A percentile compares a stretch with the other conserved stretches of the same genome.
Evolutionary conservation across 2,329 filamentous ascomycete genomes (phyloP).

Genomic region (Aspergillus sp.): DNA sequence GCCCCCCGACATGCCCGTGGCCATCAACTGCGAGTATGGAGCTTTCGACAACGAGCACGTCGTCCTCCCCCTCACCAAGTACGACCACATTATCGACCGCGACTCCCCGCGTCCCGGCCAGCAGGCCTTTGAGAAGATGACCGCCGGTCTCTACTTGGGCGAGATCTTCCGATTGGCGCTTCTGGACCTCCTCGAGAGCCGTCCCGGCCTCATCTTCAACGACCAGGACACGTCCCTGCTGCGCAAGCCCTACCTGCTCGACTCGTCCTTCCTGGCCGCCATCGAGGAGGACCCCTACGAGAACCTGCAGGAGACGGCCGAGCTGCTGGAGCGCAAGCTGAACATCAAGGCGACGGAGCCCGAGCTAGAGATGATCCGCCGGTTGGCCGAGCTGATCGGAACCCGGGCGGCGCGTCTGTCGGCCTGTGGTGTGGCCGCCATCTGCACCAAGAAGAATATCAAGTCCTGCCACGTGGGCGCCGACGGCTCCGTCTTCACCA

Average conservation of each 20-base stretch:
- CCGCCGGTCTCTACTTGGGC: constrained; percentile 88
- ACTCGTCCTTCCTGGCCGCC: constrained; percentile 87
- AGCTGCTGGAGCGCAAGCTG: constrained; percentile 76
- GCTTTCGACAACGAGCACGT: constrained; percentile 93
- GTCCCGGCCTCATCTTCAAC: constrained; percentile 73
- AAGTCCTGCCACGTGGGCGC: constrained; percentile 88
- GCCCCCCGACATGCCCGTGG: constrained; percentile 78
- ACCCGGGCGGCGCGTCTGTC: constrained; percentile 91
- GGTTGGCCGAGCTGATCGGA: constrained; percentile 88
- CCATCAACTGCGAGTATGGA: constrained; percentile 97
- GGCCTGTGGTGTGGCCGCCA: constrained; percentile 90
- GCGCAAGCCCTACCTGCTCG: constrained; percentile 82
- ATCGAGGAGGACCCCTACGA: constrained; percentile 96
- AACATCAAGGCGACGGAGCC: constrained; percentile 67
- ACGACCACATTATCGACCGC: constrained; percentile 84
- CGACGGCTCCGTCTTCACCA: constrained; percentile 97
- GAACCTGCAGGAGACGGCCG: constrained; percentile 85
- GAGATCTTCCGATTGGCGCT: constrained; percentile 90
- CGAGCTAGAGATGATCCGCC: constrained; percentile 86
- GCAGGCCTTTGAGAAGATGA: constrained; percentile 98
- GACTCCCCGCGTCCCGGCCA: constrained; percentile 90
- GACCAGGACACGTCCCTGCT: constrained; percentile 77
- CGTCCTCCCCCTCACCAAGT: constrained; percentile 80
- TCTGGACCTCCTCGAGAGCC: constrained; percentile 79
- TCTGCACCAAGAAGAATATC: constrained; percentile 94